Conservation (phyloP, 306 rosid species). For the Inga oerstediana region DNA sequence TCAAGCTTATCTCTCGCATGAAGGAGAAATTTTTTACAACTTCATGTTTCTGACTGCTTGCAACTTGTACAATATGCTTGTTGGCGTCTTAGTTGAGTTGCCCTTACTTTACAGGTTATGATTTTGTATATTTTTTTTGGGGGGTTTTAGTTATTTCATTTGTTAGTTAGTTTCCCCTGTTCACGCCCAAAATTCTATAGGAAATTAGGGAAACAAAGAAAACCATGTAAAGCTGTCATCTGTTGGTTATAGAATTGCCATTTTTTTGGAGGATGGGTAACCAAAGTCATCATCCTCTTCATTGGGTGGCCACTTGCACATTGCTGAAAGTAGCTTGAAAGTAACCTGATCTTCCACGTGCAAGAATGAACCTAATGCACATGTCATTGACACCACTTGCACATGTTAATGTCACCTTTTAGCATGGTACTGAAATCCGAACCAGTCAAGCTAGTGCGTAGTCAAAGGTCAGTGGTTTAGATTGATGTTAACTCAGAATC, state of each 20-base stretch:
- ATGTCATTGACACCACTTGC: too few species aligned
- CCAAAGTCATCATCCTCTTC: slow-evolving; percentile 14
- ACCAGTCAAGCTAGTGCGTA: neutral
- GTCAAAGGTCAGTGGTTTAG: too few species aligned
- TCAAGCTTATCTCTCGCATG: slow-evolving; percentile 79
- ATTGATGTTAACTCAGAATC: too few species aligned
- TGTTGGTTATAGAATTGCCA: neutral
- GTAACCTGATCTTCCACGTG: too few species aligned
- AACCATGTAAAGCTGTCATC: slow-evolving; percentile 3
- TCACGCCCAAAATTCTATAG: neutral
- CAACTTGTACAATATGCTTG: neutral
- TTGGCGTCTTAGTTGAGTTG: slow-evolving; percentile 3
- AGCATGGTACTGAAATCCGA: too few species aligned
- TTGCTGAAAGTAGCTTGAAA: neutral
- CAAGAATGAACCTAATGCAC: too few species aligned
- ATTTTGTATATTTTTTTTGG: neutral
- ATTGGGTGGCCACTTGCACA: neutral
- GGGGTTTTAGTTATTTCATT: neutral
- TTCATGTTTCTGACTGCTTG: slow-evolving; percentile 39
- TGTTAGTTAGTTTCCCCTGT: neutral
- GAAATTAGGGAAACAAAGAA: neutral
- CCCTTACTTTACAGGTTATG: neutral
- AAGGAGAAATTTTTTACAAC: slow-evolving; percentile 51
- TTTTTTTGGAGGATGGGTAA: slow-evolving; percentile 14
- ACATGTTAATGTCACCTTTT: neutral